Evolutionary conservation across 2,329 filamentous ascomycete species (phyloP), one percentile per base, ranked within the genome.

Genomic region (Penicillium griseofulvum): DNA sequence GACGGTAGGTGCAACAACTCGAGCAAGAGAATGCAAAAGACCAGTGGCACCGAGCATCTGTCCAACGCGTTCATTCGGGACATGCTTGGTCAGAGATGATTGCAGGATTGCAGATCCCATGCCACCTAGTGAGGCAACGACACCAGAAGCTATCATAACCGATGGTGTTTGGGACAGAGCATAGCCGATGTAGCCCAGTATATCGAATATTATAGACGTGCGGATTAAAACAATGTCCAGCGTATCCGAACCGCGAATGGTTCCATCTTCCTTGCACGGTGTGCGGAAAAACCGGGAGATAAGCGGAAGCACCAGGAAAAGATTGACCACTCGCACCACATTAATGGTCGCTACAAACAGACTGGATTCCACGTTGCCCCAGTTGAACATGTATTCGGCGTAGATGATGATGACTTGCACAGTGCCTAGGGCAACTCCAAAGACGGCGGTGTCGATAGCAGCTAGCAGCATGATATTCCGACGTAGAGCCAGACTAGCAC

Each of bases 21-120:
- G 81, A 3, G 89, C 84, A 34, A 96, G 75, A 1, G 91, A 89
- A 73, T 97, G 93, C 55, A 97, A 75, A 58, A 97, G 78, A 0
- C 93, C 94, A 16, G 87, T 88, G 1, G 91, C 92, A 22, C 94
- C 94, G 0, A 99, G 81, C n/a, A 97, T 78, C 70, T 94, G 87
- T 0, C 94, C 94, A 0, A 94, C 87, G 44, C 84, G 83, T 60
- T 94, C 89, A 0, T 86, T 80, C 0, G 92, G 90, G 0, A 97
- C 87, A 71, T 97, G 94, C 70, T 97, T 97, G 19, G 91, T 97
- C 48, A 97, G 78, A 0, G 88, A 83, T 1, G 89, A 87, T 68
- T 96, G 91, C 47, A 96, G 80, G 0, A 90, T 94, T 1, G 94
- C 92, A 34, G 87, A 88, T 0, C 88, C 92, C 43, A 97, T 86